Conservation (phyloP, 139 green algal species). For the Picochlorum sp. region DNA sequence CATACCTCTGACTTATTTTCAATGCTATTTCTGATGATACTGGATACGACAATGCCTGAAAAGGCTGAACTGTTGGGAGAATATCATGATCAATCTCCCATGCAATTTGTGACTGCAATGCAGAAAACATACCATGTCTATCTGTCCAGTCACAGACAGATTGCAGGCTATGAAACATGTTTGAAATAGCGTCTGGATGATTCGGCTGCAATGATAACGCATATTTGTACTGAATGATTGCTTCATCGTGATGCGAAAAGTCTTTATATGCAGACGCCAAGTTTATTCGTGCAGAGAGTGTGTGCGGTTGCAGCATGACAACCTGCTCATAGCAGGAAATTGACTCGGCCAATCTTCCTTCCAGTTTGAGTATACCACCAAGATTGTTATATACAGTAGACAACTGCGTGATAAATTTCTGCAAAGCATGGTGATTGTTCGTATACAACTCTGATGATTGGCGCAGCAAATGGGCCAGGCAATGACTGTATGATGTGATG, state of each 20-base stretch:
- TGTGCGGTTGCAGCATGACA: conserved; percentile 52
- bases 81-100: conserved; percentile 45
- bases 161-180: conserved; percentile 75
- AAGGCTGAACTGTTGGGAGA: conserved; percentile 79
- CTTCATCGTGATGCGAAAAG: conserved; percentile 54
- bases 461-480: not conserved
- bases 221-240: conserved; percentile 58
- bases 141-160: conserved; percentile 83
- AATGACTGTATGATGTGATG: conserved; percentile 59
- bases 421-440: not conserved
- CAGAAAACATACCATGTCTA: conserved; percentile 47
- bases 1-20: conserved; percentile 49
- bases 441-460: too few species aligned
- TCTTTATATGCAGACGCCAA: conserved; percentile 73
- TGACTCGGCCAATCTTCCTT: conserved; percentile 52
- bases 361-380: conserved; percentile 55
- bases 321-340: conserved; percentile 78
- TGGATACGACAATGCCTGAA: conserved; percentile 87
- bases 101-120: conserved; percentile 39
- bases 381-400: conserved; percentile 78
- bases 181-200: conserved; percentile 77
- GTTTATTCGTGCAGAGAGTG: conserved; percentile 62
- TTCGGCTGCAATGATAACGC: conserved; percentile 56
- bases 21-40: conserved; percentile 61
- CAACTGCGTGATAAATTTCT: conserved; percentile 24